phyloP scores from a whole-genome alignment of 2,329 filamentous ascomycete genomes.

The Neonectria magnoliae region DNA sequence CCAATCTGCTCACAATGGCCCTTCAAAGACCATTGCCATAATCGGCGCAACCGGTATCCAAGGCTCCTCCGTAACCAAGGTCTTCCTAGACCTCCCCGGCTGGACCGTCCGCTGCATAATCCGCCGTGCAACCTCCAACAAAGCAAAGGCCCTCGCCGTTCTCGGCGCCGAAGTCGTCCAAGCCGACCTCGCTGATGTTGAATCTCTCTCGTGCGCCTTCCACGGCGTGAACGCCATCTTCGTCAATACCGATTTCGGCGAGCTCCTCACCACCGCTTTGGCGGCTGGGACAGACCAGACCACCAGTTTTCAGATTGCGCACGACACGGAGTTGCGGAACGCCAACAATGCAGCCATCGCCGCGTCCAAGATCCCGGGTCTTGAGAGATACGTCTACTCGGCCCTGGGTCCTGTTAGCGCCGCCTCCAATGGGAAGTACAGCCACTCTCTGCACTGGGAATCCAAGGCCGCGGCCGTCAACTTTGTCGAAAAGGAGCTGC shows the following conservation, averaged over 20 bases:
- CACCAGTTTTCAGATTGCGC: conserved; percentile 51
- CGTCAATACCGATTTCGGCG: conserved; percentile 63
- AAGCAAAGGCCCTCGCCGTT: conserved; percentile 50
- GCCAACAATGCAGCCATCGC: conserved; percentile 65
- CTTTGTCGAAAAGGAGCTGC: conserved; percentile 54
- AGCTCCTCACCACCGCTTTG: conserved; percentile 52
- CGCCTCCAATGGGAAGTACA: conserved; percentile 55
- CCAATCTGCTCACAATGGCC: conserved; percentile 14
- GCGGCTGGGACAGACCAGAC: conserved; percentile 47
- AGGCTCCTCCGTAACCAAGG: conserved; percentile 58
- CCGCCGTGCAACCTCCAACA: conserved; percentile 51
- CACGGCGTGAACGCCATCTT: conserved; percentile 59
- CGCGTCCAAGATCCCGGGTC: conserved; percentile 50
- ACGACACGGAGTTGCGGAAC: conserved; percentile 58
- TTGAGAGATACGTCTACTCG: conserved; percentile 60
- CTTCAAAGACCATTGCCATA: conserved; percentile 50
- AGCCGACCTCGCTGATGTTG: conserved; percentile 55
- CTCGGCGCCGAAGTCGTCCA: conserved; percentile 55
- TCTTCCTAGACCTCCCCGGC: conserved; percentile 49
- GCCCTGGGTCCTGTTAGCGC: conserved; percentile 57
- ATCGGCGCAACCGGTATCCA: conserved; percentile 60
- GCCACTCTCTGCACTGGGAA: conserved; percentile 60
- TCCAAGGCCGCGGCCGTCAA: conserved; percentile 59
- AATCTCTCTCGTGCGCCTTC: conserved; percentile 53
- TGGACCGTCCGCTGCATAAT: conserved; percentile 59